Evolutionary conservation across 2,329 filamentous ascomycete genomes (phyloP).

Genomic region (Sporothrix pallida): DNA sequence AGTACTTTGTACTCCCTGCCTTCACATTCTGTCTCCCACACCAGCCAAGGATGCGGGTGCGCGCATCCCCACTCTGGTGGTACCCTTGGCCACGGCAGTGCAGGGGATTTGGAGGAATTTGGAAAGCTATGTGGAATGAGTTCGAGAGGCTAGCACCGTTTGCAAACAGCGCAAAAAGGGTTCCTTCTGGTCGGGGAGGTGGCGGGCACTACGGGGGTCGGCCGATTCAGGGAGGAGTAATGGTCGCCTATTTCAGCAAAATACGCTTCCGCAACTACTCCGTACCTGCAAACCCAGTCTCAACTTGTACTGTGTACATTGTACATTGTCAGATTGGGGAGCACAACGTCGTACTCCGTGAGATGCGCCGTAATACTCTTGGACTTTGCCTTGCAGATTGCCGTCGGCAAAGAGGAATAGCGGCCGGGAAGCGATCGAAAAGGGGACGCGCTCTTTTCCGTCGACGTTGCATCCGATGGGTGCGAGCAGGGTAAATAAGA

Average conservation of each 20-base stretch:
- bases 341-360: no score
- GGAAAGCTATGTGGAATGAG: no score
- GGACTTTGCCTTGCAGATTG: conserved; percentile 14
- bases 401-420: conserved; percentile 11
- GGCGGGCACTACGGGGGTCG: conserved; percentile 4
- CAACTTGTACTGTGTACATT: no score
- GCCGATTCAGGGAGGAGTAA: not conserved
- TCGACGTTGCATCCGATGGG: conserved; percentile 11
- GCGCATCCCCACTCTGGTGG: conserved; percentile 7
- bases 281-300: not conserved
- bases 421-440: not conserved
- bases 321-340: no score
- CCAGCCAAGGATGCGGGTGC: not conserved
- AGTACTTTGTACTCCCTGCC: not conserved
- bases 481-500: not conserved
- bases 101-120: not conserved
- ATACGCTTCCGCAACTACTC: no score
- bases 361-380: not conserved
- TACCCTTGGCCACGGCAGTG: conserved; percentile 9
- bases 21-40: not conserved
- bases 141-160: not conserved
- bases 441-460: not conserved
- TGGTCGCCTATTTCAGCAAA: not conserved
- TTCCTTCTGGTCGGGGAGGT: not conserved
- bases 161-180: not conserved